Percentiles rank a stretch among this genome's conserved stretches.
Conservation (phyloP, 169 alveolate genomes). For the Cryptosporidium sp. region DNA sequence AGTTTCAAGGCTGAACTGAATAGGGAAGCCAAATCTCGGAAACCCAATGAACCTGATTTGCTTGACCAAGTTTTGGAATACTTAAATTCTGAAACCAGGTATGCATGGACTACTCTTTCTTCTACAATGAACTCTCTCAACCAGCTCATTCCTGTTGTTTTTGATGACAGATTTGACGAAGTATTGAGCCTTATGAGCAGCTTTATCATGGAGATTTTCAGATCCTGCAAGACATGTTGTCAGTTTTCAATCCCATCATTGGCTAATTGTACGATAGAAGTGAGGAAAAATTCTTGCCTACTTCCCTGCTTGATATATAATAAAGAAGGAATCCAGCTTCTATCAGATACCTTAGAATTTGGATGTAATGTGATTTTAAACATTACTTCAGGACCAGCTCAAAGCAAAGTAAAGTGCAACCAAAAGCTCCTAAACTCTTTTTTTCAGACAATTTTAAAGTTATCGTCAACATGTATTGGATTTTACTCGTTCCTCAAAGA, state of each 20-base stretch:
- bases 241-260: slow-evolving; percentile 48
- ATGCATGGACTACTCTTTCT: slow-evolving; percentile 18
- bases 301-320: slow-evolving; percentile 43
- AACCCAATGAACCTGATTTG: background rate
- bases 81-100: slow-evolving; percentile 10
- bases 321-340: slow-evolving; percentile 24
- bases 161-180: slow-evolving; percentile 14
- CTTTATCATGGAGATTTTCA: slow-evolving; percentile 24
- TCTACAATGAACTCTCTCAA: slow-evolving; percentile 29
- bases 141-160: slow-evolving; percentile 17
- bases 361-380: slow-evolving; percentile 34
- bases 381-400: slow-evolving; percentile 28
- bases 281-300: background rate
- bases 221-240: background rate
- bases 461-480: slow-evolving; percentile 48
- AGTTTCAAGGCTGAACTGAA: background rate
- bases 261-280: slow-evolving; percentile 2
- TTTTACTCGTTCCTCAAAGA: slow-evolving; percentile 1
- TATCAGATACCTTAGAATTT: slow-evolving; percentile 41
- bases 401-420: background rate
- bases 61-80: slow-evolving; percentile 8
- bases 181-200: background rate
- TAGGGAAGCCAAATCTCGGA: background rate
- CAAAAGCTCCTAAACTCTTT: background rate
- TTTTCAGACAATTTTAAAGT: slow-evolving; percentile 37